A percentile compares a stretch with the other conserved stretches of the same genome.
These are phyloP conservation scores for Sicyos edulis DNA, from an alignment of 306 rosid genomes.

Conservation along the genomic window DNA sequence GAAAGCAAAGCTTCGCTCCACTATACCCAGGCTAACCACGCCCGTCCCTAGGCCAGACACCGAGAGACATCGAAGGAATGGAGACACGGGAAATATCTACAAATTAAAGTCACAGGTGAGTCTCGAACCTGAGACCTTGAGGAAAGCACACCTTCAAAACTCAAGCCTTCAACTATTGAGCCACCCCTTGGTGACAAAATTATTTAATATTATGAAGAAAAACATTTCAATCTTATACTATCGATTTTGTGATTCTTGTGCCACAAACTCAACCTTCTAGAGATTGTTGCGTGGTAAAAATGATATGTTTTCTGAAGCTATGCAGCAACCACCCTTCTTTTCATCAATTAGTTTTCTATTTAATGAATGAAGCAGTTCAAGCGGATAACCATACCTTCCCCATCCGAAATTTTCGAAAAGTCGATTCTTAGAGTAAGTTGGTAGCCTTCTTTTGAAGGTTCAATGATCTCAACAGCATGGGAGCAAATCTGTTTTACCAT, in stretches of 20 bases:
- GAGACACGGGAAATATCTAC: too few species aligned
- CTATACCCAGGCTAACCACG: too few species aligned
- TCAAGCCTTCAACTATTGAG: too few species aligned
- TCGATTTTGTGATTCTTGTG: neutral
- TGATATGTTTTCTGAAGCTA: neutral
- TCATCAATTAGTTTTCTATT: neutral
- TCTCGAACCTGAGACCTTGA: too few species aligned
- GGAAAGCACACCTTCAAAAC: too few species aligned
- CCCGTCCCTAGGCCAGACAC: too few species aligned
- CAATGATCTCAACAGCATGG: constrained; percentile 44
- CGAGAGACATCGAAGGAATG: too few species aligned
- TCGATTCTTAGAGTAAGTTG: constrained; percentile 62
- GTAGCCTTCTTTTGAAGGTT: constrained; percentile 65
- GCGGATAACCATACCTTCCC: constrained; percentile 43
- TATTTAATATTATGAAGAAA: neutral
- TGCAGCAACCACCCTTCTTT: neutral
- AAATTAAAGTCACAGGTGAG: too few species aligned
- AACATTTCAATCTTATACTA: neutral
- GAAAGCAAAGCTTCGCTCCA: too few species aligned
- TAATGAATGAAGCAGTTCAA: constrained; percentile 15
- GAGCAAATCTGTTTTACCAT: constrained; percentile 49
- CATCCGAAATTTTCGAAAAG: constrained; percentile 42
- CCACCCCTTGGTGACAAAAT: too few species aligned
- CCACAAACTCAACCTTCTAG: neutral
- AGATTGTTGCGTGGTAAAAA: neutral